Conservation (phyloP, 495 filamentous ascomycete genomes). For the Penicillium malachiteum region DNA sequence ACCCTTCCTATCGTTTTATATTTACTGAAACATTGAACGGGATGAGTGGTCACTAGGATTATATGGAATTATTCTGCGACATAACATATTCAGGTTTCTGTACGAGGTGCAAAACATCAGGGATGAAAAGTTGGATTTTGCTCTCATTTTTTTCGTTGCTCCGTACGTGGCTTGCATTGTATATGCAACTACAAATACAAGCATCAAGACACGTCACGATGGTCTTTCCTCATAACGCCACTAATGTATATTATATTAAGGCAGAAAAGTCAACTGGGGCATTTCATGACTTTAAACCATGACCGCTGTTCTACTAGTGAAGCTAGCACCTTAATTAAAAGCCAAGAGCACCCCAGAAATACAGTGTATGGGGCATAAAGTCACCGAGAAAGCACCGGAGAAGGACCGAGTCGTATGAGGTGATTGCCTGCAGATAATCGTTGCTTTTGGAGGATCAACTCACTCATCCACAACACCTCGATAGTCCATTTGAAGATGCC, state of each 20-base stretch:
- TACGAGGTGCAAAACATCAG: background rate
- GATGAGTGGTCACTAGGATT: background rate
- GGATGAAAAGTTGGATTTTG: background rate
- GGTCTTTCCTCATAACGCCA: background rate
- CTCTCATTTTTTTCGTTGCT: background rate
- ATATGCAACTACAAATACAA: too few relatives aligned
- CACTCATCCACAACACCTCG: background rate
- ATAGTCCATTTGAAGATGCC: too few relatives aligned
- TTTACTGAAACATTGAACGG: constrained; percentile 14
- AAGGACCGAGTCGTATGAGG: constrained; percentile 1
- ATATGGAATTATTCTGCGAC: too few relatives aligned
- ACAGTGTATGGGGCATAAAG: background rate
- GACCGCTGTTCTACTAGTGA: background rate
- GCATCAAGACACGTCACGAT: too few relatives aligned
- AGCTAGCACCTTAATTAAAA: background rate
- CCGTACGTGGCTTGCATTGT: background rate
- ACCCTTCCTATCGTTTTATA: constrained; percentile 19
- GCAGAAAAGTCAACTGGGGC: background rate
- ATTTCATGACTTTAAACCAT: background rate
- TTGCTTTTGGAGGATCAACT: background rate
- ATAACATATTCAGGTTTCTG: too few relatives aligned
- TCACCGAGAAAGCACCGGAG: constrained; percentile 7
- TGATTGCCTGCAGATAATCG: background rate
- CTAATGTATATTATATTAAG: background rate
- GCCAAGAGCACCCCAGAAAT: background rate